phyloP scores from a whole-genome alignment of 805 yeast genomes.

The Candida nemodendra region DNA sequence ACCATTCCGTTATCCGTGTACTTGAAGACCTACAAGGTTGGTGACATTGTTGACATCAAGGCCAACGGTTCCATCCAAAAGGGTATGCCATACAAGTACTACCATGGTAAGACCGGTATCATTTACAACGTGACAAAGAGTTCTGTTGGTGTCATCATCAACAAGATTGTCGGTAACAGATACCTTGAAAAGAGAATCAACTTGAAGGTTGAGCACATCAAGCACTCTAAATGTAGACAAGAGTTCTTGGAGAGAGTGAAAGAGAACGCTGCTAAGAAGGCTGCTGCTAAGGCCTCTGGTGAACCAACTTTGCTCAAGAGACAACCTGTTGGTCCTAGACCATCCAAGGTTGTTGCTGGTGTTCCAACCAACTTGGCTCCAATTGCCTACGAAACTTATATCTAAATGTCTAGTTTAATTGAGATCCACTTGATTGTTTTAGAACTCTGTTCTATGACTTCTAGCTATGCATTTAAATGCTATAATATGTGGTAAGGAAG shows the following conservation, averaged over 20 bases:
- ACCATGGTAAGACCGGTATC: slow-evolving; percentile 99
- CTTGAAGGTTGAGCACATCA: slow-evolving; percentile 98
- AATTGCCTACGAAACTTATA: slow-evolving; percentile 99
- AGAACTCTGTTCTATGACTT: no score
- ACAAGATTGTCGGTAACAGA: slow-evolving; percentile 99
- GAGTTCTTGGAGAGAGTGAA: slow-evolving; percentile 99
- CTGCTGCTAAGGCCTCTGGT: slow-evolving; percentile 94
- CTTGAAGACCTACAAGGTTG: slow-evolving; percentile 97
- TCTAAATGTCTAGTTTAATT: slow-evolving; percentile 61
- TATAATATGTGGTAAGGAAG: slow-evolving; percentile 10
- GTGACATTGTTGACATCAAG: slow-evolving; percentile 99
- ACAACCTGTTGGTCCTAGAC: slow-evolving; percentile 98
- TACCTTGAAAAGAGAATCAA: slow-evolving; percentile 98
- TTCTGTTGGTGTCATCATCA: slow-evolving; percentile 95
- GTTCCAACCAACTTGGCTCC: slow-evolving; percentile 98
- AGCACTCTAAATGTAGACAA: slow-evolving; percentile 99
- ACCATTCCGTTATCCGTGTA: slow-evolving; percentile 90
- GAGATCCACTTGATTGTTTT: no score
- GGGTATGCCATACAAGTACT: slow-evolving; percentile 99
- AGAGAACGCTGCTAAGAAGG: slow-evolving; percentile 89
- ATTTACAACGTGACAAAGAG: slow-evolving; percentile 98
- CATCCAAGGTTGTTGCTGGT: slow-evolving; percentile 79
- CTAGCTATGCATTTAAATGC: slow-evolving; percentile 6
- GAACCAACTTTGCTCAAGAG: slow-evolving; percentile 90
- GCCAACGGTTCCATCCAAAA: slow-evolving; percentile 99